phyloP scores from a whole-genome alignment of 2,329 filamentous ascomycete genomes.

The Hypoxylon sp. region DNA sequence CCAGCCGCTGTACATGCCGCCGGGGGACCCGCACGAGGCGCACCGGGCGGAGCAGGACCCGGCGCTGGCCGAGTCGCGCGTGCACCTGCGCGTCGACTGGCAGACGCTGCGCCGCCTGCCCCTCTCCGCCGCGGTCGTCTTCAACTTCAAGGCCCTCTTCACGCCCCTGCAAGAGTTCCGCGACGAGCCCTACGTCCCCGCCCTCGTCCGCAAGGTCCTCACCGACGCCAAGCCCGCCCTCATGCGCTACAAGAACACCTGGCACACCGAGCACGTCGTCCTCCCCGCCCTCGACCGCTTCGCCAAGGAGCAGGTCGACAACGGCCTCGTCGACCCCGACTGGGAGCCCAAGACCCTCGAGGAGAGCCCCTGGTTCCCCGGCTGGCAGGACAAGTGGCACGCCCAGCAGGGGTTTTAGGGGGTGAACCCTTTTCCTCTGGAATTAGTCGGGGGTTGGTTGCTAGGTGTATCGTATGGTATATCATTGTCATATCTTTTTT shows the following conservation, averaged over 20 bases:
- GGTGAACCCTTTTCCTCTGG: too few species aligned
- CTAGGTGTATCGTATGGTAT: too few species aligned
- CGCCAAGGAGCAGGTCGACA: conserved; percentile 70
- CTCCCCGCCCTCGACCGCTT: conserved; percentile 70
- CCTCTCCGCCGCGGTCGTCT: conserved; percentile 76
- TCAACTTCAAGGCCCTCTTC: conserved; percentile 90
- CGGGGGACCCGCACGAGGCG: conserved; percentile 69
- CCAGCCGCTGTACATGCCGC: conserved; percentile 76
- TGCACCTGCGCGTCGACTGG: conserved; percentile 83
- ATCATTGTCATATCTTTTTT: too few species aligned
- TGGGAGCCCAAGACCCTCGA: conserved; percentile 76
- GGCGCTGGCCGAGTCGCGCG: conserved; percentile 63
- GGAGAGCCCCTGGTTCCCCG: conserved; percentile 78
- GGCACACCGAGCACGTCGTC: conserved; percentile 78
- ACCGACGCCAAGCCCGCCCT: conserved; percentile 73
- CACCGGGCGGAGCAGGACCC: conserved; percentile 66
- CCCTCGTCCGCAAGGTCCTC: conserved; percentile 72
- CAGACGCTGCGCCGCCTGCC: conserved; percentile 84
- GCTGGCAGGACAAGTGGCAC: conserved; percentile 78
- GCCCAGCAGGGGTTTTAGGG: conserved; percentile 42
- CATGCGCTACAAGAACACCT: conserved; percentile 83
- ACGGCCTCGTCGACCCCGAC: conserved; percentile 63
- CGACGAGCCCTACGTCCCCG: conserved; percentile 76
- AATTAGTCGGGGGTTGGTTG: too few species aligned
- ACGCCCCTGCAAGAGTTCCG: conserved; percentile 75